Evolutionary conservation across 2,329 filamentous ascomycete species (phyloP), one percentile per base, ranked within the genome.

Genomic region (Pseudogymnoascus sp.): DNA sequence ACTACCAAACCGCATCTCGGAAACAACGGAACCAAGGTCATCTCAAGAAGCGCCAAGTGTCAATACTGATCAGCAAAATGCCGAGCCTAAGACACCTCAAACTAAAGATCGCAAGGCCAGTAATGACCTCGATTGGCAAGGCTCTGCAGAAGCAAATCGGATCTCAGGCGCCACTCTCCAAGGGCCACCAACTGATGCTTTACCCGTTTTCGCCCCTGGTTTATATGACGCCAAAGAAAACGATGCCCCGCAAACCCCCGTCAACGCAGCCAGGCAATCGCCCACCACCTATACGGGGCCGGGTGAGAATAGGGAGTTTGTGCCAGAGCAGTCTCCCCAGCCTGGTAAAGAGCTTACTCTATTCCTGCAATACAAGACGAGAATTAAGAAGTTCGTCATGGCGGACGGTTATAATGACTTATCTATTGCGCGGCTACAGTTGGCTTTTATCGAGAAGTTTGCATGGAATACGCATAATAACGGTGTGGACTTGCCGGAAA

Each of bases 391-490:
- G 74, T 95, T 95, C 72, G 86, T 96, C 13, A 82, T 97, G 35
- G 79, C 90, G 0, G 92, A 95, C 72, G 93, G 93, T 1, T 87
- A 88, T 67, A 86, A 87, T 33, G 91, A 93, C 65, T 80, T 99
- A 9, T 93, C 91, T 2, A 88, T 97, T 63, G 92, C 92, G 1
- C 85, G 92, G 25, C 76, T 99, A 63, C 93, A 99, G 74, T 82
- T 99, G 29, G 93, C 94, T 0, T 99, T 99, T 69, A 99, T 99
- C 68, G 94, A 99, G 68, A 99, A 97, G 73, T 99, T 99, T 72
- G 94, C 93, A 0, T 99, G 95, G 92, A 97, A 96, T 69, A 97
- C 93, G 0, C 92, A 97, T 69, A 89, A 91, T 64, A 95, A 97
- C 70, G 94, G 94, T 6, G 85, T 86, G 12, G 94, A 99, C 72